Evolutionary conservation across 805 yeast genomes (phyloP).

Genomic region (Kluyveromyces dobzhanskii): DNA sequence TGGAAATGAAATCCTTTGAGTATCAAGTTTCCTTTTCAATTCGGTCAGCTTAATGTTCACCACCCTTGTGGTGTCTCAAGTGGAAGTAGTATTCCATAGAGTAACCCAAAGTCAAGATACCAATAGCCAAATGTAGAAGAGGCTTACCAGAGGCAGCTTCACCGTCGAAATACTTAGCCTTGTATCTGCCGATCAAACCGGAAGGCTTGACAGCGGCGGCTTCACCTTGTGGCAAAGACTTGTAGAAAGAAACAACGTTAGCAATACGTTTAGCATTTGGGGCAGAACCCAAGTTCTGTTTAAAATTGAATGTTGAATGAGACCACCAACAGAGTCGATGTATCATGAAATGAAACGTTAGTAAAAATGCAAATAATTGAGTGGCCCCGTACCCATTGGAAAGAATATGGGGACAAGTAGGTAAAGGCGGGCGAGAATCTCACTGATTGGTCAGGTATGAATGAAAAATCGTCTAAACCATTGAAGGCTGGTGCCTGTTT

Average conservation of each 20-base stretch:
- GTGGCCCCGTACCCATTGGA: no score
- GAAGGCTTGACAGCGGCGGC: conserved; percentile 68
- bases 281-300: conserved; percentile 81
- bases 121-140: conserved; percentile 64
- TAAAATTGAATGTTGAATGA: no score
- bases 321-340: no score
- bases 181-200: conserved; percentile 68
- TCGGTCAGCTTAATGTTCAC: conserved; percentile 27
- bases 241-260: conserved; percentile 90
- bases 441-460: no score
- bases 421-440: no score
- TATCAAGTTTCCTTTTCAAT: no score
- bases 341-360: no score
- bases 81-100: conserved; percentile 91
- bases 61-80: conserved; percentile 51
- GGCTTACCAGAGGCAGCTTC: conserved; percentile 81
- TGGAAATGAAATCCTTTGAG: no score
- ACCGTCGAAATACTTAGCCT: conserved; percentile 77
- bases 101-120: conserved; percentile 72
- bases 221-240: conserved; percentile 89
- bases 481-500: no score
- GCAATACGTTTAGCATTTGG: conserved; percentile 97
- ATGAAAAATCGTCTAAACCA: no score
- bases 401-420: no score
- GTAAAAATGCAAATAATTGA: no score